phyloP scores from a whole-genome alignment of 2,329 filamentous ascomycete species.

The Basipetospora sp. region DNA sequence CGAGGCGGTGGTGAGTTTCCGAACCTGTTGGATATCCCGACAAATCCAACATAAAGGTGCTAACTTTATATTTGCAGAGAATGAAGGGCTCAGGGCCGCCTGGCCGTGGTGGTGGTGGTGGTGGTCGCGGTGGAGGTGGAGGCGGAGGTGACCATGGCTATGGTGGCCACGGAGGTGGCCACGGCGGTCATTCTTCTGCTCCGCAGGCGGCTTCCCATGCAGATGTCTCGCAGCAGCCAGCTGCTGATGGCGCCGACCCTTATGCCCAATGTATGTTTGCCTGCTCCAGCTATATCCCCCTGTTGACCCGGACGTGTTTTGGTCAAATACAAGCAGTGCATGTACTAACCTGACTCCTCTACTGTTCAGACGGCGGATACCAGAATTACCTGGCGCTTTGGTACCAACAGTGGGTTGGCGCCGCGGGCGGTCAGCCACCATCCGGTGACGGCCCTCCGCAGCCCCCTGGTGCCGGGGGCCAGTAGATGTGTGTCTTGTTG shows the following conservation, averaged over 20 bases:
- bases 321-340: too few species aligned
- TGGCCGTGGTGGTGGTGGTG: conserved; percentile 8
- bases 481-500: neutral
- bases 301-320: neutral
- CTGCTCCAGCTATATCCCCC: neutral
- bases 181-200: conserved; percentile 19
- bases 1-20: conserved; percentile 59
- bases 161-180: conserved; percentile 26
- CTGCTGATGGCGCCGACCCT: conserved; percentile 44
- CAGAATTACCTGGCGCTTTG: conserved; percentile 66
- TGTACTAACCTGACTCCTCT: conserved; percentile 6
- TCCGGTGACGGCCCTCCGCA: conserved; percentile 2
- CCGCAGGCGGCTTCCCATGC: conserved; percentile 10
- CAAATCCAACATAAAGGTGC: too few species aligned
- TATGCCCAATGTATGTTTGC: conserved; percentile 56
- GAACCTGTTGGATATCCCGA: neutral
- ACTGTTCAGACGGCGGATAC: conserved; percentile 57
- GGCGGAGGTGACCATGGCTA: conserved; percentile 27
- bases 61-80: conserved; percentile 1
- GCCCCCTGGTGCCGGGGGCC: neutral
- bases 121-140: conserved; percentile 29
- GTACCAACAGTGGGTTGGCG: conserved; percentile 52
- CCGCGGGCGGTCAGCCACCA: conserved; percentile 24
- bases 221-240: conserved; percentile 22
- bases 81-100: conserved; percentile 7